A percentile compares a stretch with the other conserved stretches of the same genome.
These are phyloP conservation scores for Xanthoparmelia taractica DNA, from an alignment of 495 filamentous ascomycete genomes.

Conservation along the genomic window DNA sequence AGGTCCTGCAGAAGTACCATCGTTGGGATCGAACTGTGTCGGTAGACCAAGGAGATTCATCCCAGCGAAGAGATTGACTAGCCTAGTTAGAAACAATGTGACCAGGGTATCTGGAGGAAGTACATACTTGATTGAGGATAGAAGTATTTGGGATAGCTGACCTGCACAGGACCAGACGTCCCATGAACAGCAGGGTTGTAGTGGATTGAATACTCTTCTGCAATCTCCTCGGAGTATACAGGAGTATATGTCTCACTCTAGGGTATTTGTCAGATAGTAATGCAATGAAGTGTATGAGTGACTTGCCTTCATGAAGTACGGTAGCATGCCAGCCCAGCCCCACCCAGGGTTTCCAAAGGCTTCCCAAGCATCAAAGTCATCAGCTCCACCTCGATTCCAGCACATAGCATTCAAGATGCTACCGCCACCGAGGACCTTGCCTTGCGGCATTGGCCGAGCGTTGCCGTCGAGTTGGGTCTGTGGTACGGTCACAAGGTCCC, in stretches of 20 bases:
- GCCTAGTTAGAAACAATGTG: slow-evolving; percentile 11
- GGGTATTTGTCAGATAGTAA: slow-evolving; percentile 2
- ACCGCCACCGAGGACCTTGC: slow-evolving; percentile 31
- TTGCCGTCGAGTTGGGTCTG: slow-evolving; percentile 30
- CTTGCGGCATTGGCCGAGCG: slow-evolving; percentile 28
- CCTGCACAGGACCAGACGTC: slow-evolving; percentile 38
- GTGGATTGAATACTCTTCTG: slow-evolving; percentile 26
- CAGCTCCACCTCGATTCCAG: slow-evolving; percentile 33
- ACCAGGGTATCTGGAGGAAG: not conserved
- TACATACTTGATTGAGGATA: slow-evolving; percentile 29
- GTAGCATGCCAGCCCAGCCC: slow-evolving; percentile 51
- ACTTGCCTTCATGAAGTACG: slow-evolving; percentile 45
- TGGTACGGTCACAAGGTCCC: slow-evolving; percentile 26
- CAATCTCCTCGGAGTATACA: slow-evolving; percentile 26
- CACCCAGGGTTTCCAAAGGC: slow-evolving; percentile 55
- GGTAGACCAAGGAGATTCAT: slow-evolving; percentile 45
- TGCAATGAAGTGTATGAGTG: not conserved
- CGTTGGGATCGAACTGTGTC: slow-evolving; percentile 38
- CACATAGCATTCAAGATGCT: slow-evolving; percentile 33
- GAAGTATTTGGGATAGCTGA: slow-evolving; percentile 39
- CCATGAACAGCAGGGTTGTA: slow-evolving; percentile 44
- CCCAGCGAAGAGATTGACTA: slow-evolving; percentile 46
- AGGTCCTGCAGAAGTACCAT: slow-evolving; percentile 41
- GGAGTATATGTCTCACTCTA: slow-evolving; percentile 31
- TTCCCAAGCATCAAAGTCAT: slow-evolving; percentile 51